These are phyloP conservation scores for Phalaenopsis equestris DNA, from an alignment of 106 monocot genomes.

Conservation along the genomic window DNA sequence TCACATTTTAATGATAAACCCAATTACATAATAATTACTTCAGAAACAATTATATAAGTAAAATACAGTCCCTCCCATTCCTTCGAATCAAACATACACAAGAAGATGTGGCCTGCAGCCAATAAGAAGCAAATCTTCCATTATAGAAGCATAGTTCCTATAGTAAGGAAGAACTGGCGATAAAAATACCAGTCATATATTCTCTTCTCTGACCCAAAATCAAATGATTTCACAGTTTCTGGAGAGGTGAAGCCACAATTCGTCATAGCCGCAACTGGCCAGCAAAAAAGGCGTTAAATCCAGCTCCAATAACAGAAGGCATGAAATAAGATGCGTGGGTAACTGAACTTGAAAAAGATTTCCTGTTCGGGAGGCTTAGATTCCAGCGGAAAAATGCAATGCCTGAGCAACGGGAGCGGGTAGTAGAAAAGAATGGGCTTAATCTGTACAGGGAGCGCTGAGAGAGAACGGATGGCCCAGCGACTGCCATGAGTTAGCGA, in stretches of 20 bases:
- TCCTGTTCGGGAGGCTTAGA: slow-evolving; percentile 10
- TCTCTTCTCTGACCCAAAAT: slow-evolving; percentile 80
- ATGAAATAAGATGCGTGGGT: background rate
- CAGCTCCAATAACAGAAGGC: background rate
- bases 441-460: slow-evolving; percentile 23
- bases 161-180: background rate
- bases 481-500: slow-evolving; percentile 18
- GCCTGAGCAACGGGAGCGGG: slow-evolving; percentile 5
- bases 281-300: background rate
- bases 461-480: slow-evolving; percentile 22
- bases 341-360: slow-evolving; percentile 21
- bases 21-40: background rate
- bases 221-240: slow-evolving; percentile 66
- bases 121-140: background rate
- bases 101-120: background rate
- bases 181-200: slow-evolving; percentile 81
- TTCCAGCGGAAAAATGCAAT: slow-evolving; percentile 9
- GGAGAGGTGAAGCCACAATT: slow-evolving; percentile 69
- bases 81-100: background rate
- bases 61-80: background rate
- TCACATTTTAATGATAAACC: background rate
- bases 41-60: background rate
- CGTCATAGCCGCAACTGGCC: slow-evolving; percentile 30
- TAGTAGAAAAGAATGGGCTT: slow-evolving; percentile 25
- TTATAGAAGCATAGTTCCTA: background rate